Evolutionary conservation across 208 protist species (phyloP).

Genomic region (Strigomonas culicis): DNA sequence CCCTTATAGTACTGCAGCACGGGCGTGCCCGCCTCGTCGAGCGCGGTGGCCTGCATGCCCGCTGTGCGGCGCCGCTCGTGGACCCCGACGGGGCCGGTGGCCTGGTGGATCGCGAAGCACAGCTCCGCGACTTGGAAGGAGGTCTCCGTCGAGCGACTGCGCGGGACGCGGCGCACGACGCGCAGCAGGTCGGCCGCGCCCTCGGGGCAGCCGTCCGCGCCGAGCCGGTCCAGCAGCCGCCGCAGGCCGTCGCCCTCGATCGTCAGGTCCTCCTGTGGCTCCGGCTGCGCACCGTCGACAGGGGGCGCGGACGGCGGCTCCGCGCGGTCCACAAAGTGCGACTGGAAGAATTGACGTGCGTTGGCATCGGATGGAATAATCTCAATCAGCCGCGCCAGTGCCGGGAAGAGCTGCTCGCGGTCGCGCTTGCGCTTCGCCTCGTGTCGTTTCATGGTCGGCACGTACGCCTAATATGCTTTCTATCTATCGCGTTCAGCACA

Average conservation of each 20-base stretch:
- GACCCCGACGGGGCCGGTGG: conserved; percentile 44
- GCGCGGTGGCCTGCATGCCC: conserved; percentile 20
- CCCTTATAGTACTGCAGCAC: conserved; percentile 82
- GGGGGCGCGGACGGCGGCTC: no score
- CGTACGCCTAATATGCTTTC: no score
- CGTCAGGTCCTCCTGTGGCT: conserved; percentile 19
- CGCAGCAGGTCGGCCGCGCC: conserved; percentile 52
- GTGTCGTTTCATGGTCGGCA: conserved; percentile 48
- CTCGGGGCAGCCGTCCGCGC: conserved; percentile 40
- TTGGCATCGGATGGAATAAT: conserved; percentile 42
- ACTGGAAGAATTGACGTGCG: conserved; percentile 25
- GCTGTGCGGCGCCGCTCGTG: conserved; percentile 65
- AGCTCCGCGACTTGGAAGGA: conserved; percentile 70
- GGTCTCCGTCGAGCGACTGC: conserved; percentile 68
- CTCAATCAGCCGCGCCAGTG: conserved; percentile 40
- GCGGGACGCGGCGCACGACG: conserved; percentile 69
- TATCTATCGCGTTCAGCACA: no score
- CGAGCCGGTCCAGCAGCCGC: conserved; percentile 44
- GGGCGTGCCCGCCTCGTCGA: conserved; percentile 46
- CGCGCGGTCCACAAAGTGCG: no score
- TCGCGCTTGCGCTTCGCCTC: conserved; percentile 63
- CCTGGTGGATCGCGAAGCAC: conserved; percentile 80
- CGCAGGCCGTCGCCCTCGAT: conserved; percentile 54
- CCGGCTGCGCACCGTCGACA: conserved; percentile 7
- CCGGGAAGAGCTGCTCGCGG: conserved; percentile 50